A percentile compares a stretch with the other conserved stretches of the same genome.
phyloP scores from a whole-genome alignment of 176 grass and related monocot genomes.

The sorghum (Sorghum bicolor) region DNA sequence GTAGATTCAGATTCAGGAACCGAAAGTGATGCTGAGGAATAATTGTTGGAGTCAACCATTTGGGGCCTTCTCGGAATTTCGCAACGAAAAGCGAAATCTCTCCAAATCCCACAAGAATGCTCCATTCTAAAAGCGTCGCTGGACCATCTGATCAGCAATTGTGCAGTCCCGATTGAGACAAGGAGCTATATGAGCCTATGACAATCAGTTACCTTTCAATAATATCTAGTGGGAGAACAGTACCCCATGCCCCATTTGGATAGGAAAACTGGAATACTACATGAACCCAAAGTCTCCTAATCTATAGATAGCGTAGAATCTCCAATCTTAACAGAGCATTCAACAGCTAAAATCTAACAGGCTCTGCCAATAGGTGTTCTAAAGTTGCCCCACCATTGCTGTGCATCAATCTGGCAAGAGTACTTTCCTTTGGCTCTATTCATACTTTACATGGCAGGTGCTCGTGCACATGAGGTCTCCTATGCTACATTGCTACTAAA shows the following conservation, averaged over 20 bases:
- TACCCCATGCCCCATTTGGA: not conserved
- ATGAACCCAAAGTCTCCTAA: not conserved
- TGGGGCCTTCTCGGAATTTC: not conserved
- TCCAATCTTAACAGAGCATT: not conserved
- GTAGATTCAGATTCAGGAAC: not conserved
- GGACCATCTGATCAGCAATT: not conserved
- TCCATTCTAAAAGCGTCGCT: not conserved
- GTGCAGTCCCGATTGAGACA: not conserved
- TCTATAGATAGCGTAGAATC: slow-evolving; percentile 17
- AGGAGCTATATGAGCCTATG: not conserved
- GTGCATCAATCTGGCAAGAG: slow-evolving; percentile 2
- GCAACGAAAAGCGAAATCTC: not conserved
- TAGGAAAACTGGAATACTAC: not conserved
- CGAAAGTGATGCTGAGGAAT: not conserved
- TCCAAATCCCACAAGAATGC: not conserved
- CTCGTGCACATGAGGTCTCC: not conserved
- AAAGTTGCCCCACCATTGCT: slow-evolving; percentile 12
- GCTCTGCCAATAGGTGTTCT: not conserved
- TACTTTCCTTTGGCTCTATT: slow-evolving; percentile 25
- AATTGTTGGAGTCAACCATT: not conserved
- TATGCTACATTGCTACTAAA: slow-evolving; percentile 19
- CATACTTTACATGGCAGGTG: slow-evolving; percentile 28
- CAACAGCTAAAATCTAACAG: not conserved
- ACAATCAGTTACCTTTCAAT: slow-evolving; percentile 12
- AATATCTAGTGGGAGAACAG: not conserved